phyloP scores from a whole-genome alignment of 257 asterid species.

The Fraxinus excelsior region DNA sequence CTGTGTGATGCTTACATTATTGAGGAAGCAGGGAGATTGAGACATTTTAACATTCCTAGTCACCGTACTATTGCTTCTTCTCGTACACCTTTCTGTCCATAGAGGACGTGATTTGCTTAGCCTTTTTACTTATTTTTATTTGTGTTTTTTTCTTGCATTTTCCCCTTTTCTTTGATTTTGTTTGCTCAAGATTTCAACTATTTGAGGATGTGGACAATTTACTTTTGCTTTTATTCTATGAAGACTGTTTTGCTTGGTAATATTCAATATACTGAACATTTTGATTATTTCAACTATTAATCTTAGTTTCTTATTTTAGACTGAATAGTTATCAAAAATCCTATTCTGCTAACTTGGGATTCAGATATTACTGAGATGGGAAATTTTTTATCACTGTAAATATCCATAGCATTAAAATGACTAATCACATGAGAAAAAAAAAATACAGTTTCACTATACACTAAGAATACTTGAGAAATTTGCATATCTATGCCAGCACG shows the following conservation, averaged over 20 bases:
- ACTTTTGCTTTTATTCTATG: background rate
- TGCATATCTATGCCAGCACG: too few relatives aligned
- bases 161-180: background rate
- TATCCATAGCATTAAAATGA: background rate
- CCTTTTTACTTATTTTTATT: background rate
- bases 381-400: background rate
- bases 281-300: background rate
- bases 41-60: constrained; percentile 39
- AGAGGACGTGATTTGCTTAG: background rate
- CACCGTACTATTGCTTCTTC: constrained; percentile 15
- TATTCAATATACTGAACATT: background rate
- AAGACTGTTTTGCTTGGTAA: background rate
- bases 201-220: too few relatives aligned
- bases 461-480: too few relatives aligned
- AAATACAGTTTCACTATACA: too few relatives aligned
- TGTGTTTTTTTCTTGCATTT: background rate
- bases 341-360: background rate
- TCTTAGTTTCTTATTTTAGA: too few relatives aligned
- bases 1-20: constrained; percentile 35
- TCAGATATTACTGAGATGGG: background rate
- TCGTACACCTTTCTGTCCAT: constrained; percentile 37
- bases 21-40: constrained; percentile 25
- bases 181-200: too few relatives aligned
- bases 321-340: background rate
- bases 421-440: background rate